Evolutionary conservation across 345 rosid species (phyloP), one percentile per base, ranked within the genome.

Genomic region (Aquilaria sinensis): DNA sequence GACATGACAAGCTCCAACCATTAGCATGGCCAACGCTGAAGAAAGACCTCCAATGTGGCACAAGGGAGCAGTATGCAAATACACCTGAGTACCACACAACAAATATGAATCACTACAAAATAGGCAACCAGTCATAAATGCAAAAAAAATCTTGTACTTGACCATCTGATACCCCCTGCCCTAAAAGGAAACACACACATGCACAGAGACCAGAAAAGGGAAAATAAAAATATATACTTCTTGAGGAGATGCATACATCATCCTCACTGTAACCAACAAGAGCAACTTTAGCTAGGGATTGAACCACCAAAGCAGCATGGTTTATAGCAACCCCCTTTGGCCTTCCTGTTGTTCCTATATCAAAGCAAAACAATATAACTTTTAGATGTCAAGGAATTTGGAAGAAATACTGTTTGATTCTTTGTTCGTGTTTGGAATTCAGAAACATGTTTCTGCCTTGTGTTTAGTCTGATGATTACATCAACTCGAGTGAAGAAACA

Each of bases 1-100:
- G 70, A 88, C 75, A 72, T 90, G 97, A 61, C 78, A 75, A 71
- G 89, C 96, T 48, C 94, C 98, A 9, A 83, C 82, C 96, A 89
- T 89, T 71, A 89, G 75, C 94, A 93, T 89, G 54, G 96, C 81
- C 81, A 87, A 70, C 29, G 89, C 98, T 32, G 94, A 89, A 23
- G 96, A 93, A 52, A 93, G 67, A 72, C 92, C 97, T 8, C 94
- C 98, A 14, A 90, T 86, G 71, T 90, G 98, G 78, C 96, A 80
- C 58, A 90, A 62, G 41, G 97, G 94, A 67, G 94, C 75, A 67
- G 87, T 79, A 69, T 82, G 97, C 79, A 93, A 77, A 68, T 90
- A 90, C 61, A 93, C 92, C 98, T 85, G 87, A 75, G 74, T 53
- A 71, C 41, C 57, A 0, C 31, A 57, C 41, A 33, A 62, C 63